Evolutionary conservation across 2,329 filamentous ascomycete genomes (phyloP), one percentile per base, ranked within the genome.

Genomic region (Phyllosticta citribraziliensis): DNA sequence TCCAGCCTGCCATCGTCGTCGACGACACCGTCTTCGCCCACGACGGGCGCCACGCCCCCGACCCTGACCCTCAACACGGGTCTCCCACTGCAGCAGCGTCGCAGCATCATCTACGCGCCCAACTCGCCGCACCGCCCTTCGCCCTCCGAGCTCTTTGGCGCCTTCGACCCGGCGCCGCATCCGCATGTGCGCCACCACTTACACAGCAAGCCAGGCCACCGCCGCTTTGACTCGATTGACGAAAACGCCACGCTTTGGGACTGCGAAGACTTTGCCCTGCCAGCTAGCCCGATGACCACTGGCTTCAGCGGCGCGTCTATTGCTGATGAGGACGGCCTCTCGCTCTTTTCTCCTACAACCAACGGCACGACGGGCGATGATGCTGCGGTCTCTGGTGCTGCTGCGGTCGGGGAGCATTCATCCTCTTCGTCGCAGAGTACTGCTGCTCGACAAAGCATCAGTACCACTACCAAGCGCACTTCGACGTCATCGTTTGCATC

Each of bases 111-210:
- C 40, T 47, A n/a, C 40, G 40, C 40, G 17, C 55, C 69, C 27
- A 65, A 59, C 24, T 69, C 68, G 55, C 67, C 68, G 25, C 58
- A 65, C 11, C 59, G 65, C 12, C 67, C 67, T 25, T 71, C 70
- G 30, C 68, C 68, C 5, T 62, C 63, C n/a, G 50, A 19, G 1
- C 66, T 66, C 40, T 64, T 68, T 47, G 40, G 40, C n/a, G 40
- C 40, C 40, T 47, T 47, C 8, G 40, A 47, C n/a, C 40, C 40
- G 2, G 17, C 40, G 17, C 40, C 40, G 12, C 40, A 47, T n/a
- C 40, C 40, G 40, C 40, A 47, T 17, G 40, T 47, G 40, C 40
- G 40, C 14, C 40, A 47, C 40, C 40, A 47, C n/a, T n/a, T 47
- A 47, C 40, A 47, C 40, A 47, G 12, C 17, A 47, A 47, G 17